Base-by-base conservation (phyloP, 192 early-diverging fungal species). In the Linderina pennispora region DNA sequence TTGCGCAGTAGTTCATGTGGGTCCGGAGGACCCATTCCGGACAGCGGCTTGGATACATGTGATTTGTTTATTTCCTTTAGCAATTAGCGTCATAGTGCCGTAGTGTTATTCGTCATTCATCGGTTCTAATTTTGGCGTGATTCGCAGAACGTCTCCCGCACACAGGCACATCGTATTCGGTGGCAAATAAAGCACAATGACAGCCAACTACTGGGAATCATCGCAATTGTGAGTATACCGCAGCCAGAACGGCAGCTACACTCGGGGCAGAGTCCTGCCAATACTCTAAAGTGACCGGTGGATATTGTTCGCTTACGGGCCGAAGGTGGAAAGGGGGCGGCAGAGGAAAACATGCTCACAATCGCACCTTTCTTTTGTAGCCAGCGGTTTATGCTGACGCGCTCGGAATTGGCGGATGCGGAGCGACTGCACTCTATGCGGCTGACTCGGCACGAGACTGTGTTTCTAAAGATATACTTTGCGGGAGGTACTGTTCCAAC, bases 181-280 rank as follows among this genome's bases (percentile, higher is more conserved):
- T n/a, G n/a, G n/a, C n/a, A n/a, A n/a, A n/a, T n/a, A n/a, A n/a
- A n/a, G n/a, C n/a, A n/a, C n/a, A 31, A 76, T 76, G 65, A 54
- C 66, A 0, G 66, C 66, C 15, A 76, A 70, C 51, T 70, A 62
- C 45, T 76, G 66, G 66, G 62, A 69, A 26, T 70, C 66, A 22
- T 65, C 66, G 35, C 74, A 70, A 38, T 56, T 58, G 70, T 74
- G 67, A 50, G 58, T 36, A 2, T 1, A 19, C 3, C 21, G n/a
- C 9, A 1, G n/a, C 26, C 7, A 44, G 22, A 35, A 15, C 21
- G 15, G 23, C 1, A n/a, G 8, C 15, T 14, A 11, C 14, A 14
- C 33, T 18, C 19, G 23, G 35, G 8, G 21, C 4, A 28, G 23
- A 14, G 8, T 20, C 14, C 8, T 11, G 36, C 18, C 20, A 14